A percentile compares a stretch with the other conserved stretches of the same genome.
phyloP scores from a whole-genome alignment of 139 green algal genomes.

The Auxenochlorella pyrenoidosa region DNA sequence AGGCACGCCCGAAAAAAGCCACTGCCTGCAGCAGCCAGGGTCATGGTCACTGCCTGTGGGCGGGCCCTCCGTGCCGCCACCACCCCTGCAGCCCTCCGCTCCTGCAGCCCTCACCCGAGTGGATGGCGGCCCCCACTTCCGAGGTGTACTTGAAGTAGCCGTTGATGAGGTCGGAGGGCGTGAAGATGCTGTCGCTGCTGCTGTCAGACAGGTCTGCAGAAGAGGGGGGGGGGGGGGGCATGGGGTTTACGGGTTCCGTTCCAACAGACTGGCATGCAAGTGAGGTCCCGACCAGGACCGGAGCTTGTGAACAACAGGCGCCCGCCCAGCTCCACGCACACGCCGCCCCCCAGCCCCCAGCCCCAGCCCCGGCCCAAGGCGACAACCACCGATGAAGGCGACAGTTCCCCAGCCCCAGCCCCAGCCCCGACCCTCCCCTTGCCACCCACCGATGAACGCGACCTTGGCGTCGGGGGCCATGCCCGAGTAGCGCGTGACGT shows the following conservation, averaged over 20 bases:
- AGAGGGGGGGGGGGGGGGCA: background rate
- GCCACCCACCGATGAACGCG: conserved; percentile 82
- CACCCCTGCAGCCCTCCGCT: too few relatives aligned
- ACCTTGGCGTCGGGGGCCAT: conserved; percentile 84
- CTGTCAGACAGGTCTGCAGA: conserved; percentile 46
- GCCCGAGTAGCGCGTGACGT: conserved; percentile 72
- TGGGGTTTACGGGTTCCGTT: too few relatives aligned
- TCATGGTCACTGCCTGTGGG: too few relatives aligned
- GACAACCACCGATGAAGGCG: conserved; percentile 84
- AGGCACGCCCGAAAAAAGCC: too few relatives aligned
- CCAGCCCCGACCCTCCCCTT: conserved; percentile 18
- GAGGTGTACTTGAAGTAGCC: conserved; percentile 81
- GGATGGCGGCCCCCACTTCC: conserved; percentile 17
- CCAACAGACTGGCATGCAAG: too few relatives aligned
- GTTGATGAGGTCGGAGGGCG: conserved; percentile 65
- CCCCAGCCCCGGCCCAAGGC: conserved; percentile 4
- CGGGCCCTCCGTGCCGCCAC: too few relatives aligned
- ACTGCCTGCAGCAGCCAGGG: background rate
- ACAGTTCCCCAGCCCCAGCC: too few relatives aligned
- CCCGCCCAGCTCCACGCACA: background rate
- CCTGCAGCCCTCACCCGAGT: background rate
- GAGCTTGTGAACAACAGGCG: too few relatives aligned
- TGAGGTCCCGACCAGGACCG: too few relatives aligned
- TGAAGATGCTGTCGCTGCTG: conserved; percentile 41
- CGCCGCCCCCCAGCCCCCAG: background rate